phyloP scores from a whole-genome alignment of 1,139 yeast species.

The Casaregolazyma suthepensis region DNA sequence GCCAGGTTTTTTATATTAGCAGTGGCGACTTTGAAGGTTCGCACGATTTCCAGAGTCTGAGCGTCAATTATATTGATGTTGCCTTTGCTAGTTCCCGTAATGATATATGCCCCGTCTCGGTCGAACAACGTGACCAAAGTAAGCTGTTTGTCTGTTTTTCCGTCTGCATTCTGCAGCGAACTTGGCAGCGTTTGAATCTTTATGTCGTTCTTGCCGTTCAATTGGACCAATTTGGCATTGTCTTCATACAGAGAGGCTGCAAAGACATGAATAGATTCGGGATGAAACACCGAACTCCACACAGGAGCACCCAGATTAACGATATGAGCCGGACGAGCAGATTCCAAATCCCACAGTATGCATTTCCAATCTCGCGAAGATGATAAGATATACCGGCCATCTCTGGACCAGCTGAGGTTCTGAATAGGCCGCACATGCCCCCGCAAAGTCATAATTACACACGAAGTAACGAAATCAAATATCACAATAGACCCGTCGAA shows the following conservation, averaged over 20 bases:
- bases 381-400: slow-evolving; percentile 66
- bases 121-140: slow-evolving; percentile 34
- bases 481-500: slow-evolving; percentile 73
- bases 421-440: slow-evolving; percentile 74
- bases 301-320: slow-evolving; percentile 62
- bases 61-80: slow-evolving; percentile 47
- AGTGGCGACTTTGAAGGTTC: slow-evolving; percentile 51
- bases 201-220: slow-evolving; percentile 15
- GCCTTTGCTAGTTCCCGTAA: slow-evolving; percentile 80
- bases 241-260: slow-evolving; percentile 43
- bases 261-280: slow-evolving; percentile 39
- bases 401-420: slow-evolving; percentile 67
- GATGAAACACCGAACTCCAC: slow-evolving; percentile 64
- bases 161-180: slow-evolving; percentile 15
- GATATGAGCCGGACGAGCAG: slow-evolving; percentile 38
- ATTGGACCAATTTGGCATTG: slow-evolving; percentile 29
- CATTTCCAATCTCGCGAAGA: slow-evolving; percentile 84
- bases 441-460: slow-evolving; percentile 47
- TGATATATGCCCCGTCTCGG: slow-evolving; percentile 48
- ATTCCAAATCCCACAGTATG: slow-evolving; percentile 70
- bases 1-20: slow-evolving; percentile 68
- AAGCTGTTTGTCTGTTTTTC: slow-evolving; percentile 27
- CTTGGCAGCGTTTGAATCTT: slow-evolving; percentile 11
- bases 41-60: slow-evolving; percentile 34
- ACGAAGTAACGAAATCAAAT: slow-evolving; percentile 67